Base-by-base conservation (phyloP, 257 asterid genomes). In the Ligustrum vulgare region DNA sequence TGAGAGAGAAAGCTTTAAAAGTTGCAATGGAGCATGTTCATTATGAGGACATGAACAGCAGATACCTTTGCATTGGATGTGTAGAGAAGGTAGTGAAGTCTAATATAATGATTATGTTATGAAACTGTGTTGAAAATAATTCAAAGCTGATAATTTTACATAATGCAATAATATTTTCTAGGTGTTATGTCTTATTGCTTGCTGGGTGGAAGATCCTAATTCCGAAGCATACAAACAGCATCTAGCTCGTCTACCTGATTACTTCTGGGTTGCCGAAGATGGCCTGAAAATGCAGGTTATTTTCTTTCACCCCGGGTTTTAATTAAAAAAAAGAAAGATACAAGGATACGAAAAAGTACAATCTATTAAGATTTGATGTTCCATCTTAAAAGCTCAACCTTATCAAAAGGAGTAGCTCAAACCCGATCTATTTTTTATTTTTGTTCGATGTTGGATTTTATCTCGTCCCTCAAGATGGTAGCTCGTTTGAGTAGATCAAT, bases 201-300 rank as follows among this genome's bases (percentile, higher is more conserved):
- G 96, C 35, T 90, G 96, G 93, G 96, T 87, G 18, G 96, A 90
- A 35, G 88, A 84, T 78, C 93, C 93, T 4, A 84, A 84, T 71
- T 85, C 90, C 0, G 85, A 78, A 4, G 86, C 87, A 0, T 82
- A 73, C 68, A 85, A 79, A 71, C 72, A 78, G 32, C 93, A 90
- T 62, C 81, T 90, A 36, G 89, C 96, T 28, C 80, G 93, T 8
- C 7, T 88, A 23, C 87, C 91, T 0, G 93, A 90, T 81, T 88
- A 79, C 74, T 79, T 82, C 39, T 90, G 92, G 93, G 70, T 90
- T 28, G 91, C 92, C 49, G 96, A 90, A 84, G 96, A 90, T 73
- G 93, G 96, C 64, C 68, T 88, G 87, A 90, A 88, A 79, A 77
- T 90, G 76, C 90, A 89, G 90, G 94, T 87, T 28, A 47, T 18